Evolutionary conservation across 2,329 filamentous ascomycete genomes (phyloP).

Genomic region (Microascus cirrosus): DNA sequence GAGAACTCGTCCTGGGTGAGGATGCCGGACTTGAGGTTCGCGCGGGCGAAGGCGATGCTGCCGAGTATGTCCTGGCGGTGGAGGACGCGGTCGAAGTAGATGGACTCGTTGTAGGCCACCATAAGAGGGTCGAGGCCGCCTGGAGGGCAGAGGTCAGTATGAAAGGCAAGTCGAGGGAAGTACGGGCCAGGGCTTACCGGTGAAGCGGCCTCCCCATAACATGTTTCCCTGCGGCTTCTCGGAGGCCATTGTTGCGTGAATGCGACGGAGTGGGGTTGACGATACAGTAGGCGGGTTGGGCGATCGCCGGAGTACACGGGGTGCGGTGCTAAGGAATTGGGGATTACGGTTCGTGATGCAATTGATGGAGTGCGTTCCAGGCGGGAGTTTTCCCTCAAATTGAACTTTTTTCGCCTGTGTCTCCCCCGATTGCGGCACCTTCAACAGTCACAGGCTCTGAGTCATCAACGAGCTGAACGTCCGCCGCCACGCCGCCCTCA

Average conservation of each 20-base stretch:
- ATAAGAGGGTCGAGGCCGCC: constrained; percentile 78
- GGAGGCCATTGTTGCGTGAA: constrained; percentile 13
- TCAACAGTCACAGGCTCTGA: background rate
- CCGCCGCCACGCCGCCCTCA: too few relatives aligned
- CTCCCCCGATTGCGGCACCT: background rate
- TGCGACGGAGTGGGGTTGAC: background rate
- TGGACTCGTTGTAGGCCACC: constrained; percentile 72
- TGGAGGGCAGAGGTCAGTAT: constrained; percentile 21
- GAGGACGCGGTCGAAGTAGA: constrained; percentile 68
- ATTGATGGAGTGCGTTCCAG: background rate
- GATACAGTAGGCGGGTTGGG: background rate
- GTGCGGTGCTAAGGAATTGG: background rate
- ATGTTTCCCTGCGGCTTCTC: constrained; percentile 18
- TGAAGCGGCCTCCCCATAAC: constrained; percentile 38
- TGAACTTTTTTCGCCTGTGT: background rate
- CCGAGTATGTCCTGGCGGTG: constrained; percentile 74
- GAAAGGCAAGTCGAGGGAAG: background rate
- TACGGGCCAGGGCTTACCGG: constrained; percentile 20
- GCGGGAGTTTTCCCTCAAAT: background rate
- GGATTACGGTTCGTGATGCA: background rate
- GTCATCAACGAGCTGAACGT: background rate
- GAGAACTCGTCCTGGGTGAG: constrained; percentile 62
- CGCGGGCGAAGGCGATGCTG: constrained; percentile 69
- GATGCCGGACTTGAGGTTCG: constrained; percentile 66
- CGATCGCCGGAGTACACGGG: background rate